Evolutionary conservation across 495 filamentous ascomycete species (phyloP), one percentile per base, ranked within the genome.

Genomic region (Aspergillus hancockii): DNA sequence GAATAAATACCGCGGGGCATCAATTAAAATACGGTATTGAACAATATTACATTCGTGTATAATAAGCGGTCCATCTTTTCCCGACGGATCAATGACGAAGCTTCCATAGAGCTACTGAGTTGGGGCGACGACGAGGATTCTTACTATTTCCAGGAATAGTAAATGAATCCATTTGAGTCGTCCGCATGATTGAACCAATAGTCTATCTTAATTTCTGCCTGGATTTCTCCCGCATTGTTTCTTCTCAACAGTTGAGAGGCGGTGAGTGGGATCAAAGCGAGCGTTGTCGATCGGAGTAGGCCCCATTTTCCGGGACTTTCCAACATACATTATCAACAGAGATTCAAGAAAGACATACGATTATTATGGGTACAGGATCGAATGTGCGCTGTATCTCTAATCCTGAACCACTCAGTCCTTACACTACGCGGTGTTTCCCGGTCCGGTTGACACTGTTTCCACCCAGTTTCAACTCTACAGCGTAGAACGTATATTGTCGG

Each of bases 211-310:
- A 41, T 41, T 41, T 41, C 4, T 36, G 2, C 32, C 25, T 28
- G 25, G 13, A 36, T 41, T 6, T 4, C 19, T 47, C 43, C 43
- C 19, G 21, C 43, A 47, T 47, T 47, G 9, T 47, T 47, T 23
- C 43, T n/a, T 47, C 47, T 60, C 31, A 55, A 60, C 22, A 55
- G 58, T 60, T 60, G 58, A 60, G 52, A 49, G 58, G 58, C 58
- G 58, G 58, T 60, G 58, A 60, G 45, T 41, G 58, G 43, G 52
- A 54, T 43, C 31, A 3, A 52, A 40, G 19, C 31, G 51, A 43
- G 31, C 52, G 54, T 52, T 60, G 58, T 32, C 52, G 58, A 60
- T 60, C 50, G 50, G 49, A 47, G 21, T 52, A 53, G 49, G 12
- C 36, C 56, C 53, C 31, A 36, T 18, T 46, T 55, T 51, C 52